Percentiles rank a stretch among this genome's conserved stretches.
Evolutionary conservation across 2,329 filamentous ascomycete genomes (phyloP).

Genomic region (Fusarium mangiferae): DNA sequence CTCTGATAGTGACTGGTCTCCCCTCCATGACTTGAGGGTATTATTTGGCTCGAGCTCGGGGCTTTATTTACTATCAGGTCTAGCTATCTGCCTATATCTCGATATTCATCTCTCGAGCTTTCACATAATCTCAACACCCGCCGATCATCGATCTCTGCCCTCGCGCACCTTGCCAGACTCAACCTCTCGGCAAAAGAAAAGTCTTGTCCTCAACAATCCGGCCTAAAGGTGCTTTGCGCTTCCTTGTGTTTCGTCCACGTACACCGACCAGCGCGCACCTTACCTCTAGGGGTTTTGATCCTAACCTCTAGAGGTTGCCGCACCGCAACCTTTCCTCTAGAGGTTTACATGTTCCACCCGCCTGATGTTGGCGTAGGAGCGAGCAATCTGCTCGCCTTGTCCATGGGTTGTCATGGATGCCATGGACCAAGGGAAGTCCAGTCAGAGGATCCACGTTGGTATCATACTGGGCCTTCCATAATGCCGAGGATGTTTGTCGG

Average conservation of each 20-base stretch:
- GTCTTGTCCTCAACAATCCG: constrained; percentile 41
- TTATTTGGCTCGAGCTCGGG: constrained; percentile 35
- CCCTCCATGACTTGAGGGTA: constrained; percentile 36
- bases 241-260: constrained; percentile 40
- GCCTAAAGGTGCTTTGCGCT: constrained; percentile 39
- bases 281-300: constrained; percentile 42
- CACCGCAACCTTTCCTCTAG: constrained; percentile 45
- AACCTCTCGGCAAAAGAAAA: constrained; percentile 29
- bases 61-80: constrained; percentile 21
- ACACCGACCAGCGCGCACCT: constrained; percentile 42
- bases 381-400: constrained; percentile 33
- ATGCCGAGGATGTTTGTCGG: constrained; percentile 44
- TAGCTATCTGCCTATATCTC: constrained; percentile 26
- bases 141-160: constrained; percentile 2
- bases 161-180: constrained; percentile 1
- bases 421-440: constrained; percentile 46
- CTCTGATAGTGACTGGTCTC: constrained; percentile 42
- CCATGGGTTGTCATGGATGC: constrained; percentile 35
- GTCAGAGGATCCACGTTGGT: constrained; percentile 44
- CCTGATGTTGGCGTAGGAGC: constrained; percentile 41
- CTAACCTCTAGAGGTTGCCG: constrained; percentile 44
- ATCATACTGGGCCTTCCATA: constrained; percentile 38
- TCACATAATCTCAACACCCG: constrained; percentile 34
- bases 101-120: constrained; percentile 31
- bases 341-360: constrained; percentile 42